phyloP scores from a whole-genome alignment of 805 yeast genomes.

The Ogataea henricii region DNA sequence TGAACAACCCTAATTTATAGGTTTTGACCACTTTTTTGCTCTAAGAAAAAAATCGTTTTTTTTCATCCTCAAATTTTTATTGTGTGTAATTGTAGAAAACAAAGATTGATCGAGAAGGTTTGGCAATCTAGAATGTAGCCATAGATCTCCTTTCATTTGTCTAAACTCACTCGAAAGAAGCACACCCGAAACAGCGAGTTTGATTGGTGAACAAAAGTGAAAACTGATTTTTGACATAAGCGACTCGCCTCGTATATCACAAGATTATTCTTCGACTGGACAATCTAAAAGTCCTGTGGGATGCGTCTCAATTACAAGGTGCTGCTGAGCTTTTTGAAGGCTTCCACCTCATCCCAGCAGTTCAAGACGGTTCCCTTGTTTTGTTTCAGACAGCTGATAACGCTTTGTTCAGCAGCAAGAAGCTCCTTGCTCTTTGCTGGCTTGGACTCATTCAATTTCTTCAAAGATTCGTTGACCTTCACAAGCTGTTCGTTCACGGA shows the following conservation, averaged over 20 bases:
- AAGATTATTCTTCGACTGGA: neutral
- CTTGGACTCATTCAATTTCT: slow-evolving; percentile 33
- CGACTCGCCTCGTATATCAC: no score
- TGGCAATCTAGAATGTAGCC: slow-evolving; percentile 7
- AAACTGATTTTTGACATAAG: no score
- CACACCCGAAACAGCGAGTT: no score
- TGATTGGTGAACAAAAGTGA: no score
- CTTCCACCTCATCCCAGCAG: slow-evolving; percentile 80
- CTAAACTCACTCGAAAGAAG: no score
- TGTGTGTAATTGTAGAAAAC: no score
- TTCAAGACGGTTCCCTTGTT: slow-evolving; percentile 68
- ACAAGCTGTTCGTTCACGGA: slow-evolving; percentile 37
- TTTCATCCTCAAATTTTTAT: neutral
- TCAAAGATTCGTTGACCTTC: slow-evolving; percentile 37
- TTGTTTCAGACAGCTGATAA: slow-evolving; percentile 61
- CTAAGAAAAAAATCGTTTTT: neutral
- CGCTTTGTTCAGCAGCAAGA: slow-evolving; percentile 47
- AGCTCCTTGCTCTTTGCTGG: slow-evolving; percentile 42
- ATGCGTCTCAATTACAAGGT: slow-evolving; percentile 7
- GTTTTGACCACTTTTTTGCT: neutral
- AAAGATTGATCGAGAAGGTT: neutral
- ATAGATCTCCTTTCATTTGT: no score
- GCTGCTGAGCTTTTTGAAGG: slow-evolving; percentile 59
- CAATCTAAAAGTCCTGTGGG: neutral
- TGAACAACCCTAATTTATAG: no score